A percentile compares a stretch with the other conserved stretches of the same genome.
Conservation (phyloP, 2,329 filamentous ascomycete species). For the Sarocladiaceae sp. region DNA sequence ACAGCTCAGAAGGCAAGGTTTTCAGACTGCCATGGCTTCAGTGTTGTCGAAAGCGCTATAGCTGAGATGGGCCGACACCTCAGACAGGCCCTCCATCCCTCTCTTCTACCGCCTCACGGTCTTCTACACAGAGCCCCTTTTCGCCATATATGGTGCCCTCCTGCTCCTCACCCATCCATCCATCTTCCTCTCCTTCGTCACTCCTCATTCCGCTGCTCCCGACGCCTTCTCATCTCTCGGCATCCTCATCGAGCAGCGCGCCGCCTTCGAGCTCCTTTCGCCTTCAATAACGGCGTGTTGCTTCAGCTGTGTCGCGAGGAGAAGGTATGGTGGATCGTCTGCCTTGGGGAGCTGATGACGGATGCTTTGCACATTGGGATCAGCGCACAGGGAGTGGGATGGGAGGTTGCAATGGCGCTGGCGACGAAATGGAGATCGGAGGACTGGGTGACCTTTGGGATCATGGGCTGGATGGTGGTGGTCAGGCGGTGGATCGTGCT, state of each 20-base stretch:
- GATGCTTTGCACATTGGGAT: conserved; percentile 34
- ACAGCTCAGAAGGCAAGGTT: too few relatives aligned
- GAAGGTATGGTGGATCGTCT: conserved; percentile 27
- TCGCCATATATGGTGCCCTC: conserved; percentile 23
- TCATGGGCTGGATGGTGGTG: conserved; percentile 10
- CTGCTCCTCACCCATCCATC: conserved; percentile 22
- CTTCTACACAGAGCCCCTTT: conserved; percentile 28
- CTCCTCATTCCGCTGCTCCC: conserved; percentile 12
- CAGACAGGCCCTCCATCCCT: conserved; percentile 18
- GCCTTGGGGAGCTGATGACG: conserved; percentile 54
- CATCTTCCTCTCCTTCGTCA: conserved; percentile 22
- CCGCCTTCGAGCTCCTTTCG: conserved; percentile 23
- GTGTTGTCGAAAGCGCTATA: too few relatives aligned
- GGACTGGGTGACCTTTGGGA: conserved; percentile 13
- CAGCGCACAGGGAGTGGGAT: conserved; percentile 10
- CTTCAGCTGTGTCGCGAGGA: conserved; percentile 21
- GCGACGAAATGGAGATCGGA: conserved; percentile 7
- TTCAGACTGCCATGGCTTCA: too few relatives aligned
- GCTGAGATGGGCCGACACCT: background rate
- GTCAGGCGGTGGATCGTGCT: conserved; percentile 10
- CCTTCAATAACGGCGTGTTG: conserved; percentile 29
- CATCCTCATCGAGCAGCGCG: conserved; percentile 15
- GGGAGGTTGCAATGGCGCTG: background rate
- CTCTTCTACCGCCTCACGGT: conserved; percentile 25
- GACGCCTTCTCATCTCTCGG: conserved; percentile 12